Percentiles rank a stretch among this genome's conserved stretches.
Evolutionary conservation across 2,329 filamentous ascomycete genomes (phyloP).

Genomic region (Orbilia brochopaga): DNA sequence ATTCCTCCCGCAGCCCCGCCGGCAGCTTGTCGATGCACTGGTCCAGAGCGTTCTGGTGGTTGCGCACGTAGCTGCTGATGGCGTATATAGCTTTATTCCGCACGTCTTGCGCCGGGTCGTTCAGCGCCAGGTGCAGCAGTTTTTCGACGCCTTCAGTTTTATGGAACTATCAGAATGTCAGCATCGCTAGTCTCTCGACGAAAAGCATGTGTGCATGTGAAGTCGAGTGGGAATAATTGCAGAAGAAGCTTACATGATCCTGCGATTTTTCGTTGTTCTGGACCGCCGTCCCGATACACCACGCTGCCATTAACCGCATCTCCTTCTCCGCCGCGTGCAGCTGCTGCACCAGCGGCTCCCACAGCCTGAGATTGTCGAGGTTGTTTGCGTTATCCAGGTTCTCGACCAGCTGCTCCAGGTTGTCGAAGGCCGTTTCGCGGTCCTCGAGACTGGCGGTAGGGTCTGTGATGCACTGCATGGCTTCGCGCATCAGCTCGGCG

Average conservation of each 20-base stretch:
- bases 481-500: slow-evolving; percentile 85
- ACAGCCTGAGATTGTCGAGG: slow-evolving; percentile 76
- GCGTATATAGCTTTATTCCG: slow-evolving; percentile 89
- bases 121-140: slow-evolving; percentile 70
- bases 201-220: background rate
- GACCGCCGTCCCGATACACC: slow-evolving; percentile 91
- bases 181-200: background rate
- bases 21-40: slow-evolving; percentile 71
- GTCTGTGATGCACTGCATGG: slow-evolving; percentile 76
- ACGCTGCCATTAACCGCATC: slow-evolving; percentile 83
- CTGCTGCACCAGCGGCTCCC: slow-evolving; percentile 77
- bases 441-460: slow-evolving; percentile 72
- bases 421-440: slow-evolving; percentile 86
- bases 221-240: slow-evolving; percentile 57
- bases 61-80: slow-evolving; percentile 81
- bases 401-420: slow-evolving; percentile 91
- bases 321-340: slow-evolving; percentile 73
- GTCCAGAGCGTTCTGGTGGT: slow-evolving; percentile 79
- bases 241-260: slow-evolving; percentile 64
- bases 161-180: slow-evolving; percentile 60
- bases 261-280: slow-evolving; percentile 92
- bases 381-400: slow-evolving; percentile 97
- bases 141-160: slow-evolving; percentile 70
- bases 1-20: slow-evolving; percentile 65
- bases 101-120: slow-evolving; percentile 68